Evolutionary conservation across 768 basidiomycete species (phyloP), one percentile per base, ranked within the genome.

Genomic region (Termitomyces sp.): DNA sequence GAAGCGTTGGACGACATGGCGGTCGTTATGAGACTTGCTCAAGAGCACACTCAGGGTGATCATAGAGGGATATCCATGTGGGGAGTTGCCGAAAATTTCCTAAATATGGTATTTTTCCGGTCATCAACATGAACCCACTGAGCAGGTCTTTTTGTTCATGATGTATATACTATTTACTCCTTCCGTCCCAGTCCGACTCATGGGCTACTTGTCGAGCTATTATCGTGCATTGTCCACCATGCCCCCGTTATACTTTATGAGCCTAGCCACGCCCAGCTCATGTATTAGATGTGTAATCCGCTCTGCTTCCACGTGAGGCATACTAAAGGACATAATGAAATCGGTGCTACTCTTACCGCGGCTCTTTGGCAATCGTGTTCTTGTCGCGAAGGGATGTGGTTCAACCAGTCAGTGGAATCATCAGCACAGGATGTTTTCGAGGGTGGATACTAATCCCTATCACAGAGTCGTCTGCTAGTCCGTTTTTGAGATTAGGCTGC

Each of bases 1-100:
- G 74, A 66, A 51, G 73, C 52, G 34, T 47, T 53, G 54, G 68
- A 64, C 61, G 70, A 69, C 68, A 71, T 71, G 62, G 60, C 59
- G 54, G 67, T 65, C 58, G 66, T 59, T 54, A 64, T 54, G 47
- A 58, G 48, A 58, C 59, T 60, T 50, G 57, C 51, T 46, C 6
- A 41, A 47, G 37, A 24, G 13, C 33, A 42, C 1, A 20, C 22
- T 41, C 6, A 48, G 59, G 18, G 27, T 55, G 56, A 50, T 44
- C 31, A 34, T 55, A 11, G n/a, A 34, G 54, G 9, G 9, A 22
- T 33, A 30, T 20, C 42, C 42, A 44, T 55, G 22, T 18, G 13
- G 33, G 52, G 20, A 42, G n/a, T 42, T 54, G 39, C 52, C 52
- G 52, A 42, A 31, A n/a, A 31, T n/a, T 54, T n/a, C 16, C 52